Evolutionary conservation across 2,329 filamentous ascomycete species (phyloP), one percentile per base, ranked within the genome.

Genomic region (Lachnellula willkommii): DNA sequence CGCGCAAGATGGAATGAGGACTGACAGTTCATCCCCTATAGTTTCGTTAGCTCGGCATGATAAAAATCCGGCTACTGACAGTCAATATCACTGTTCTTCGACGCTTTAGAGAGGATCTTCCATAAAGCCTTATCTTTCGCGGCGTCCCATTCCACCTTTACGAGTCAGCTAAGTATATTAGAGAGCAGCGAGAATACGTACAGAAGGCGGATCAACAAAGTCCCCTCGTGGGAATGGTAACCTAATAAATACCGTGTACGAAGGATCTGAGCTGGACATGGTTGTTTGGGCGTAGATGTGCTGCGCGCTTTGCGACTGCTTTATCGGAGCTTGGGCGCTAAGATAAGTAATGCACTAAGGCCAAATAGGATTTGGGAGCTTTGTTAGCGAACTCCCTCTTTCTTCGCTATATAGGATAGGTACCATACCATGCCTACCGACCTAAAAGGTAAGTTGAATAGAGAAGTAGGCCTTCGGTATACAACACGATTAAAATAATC

Each of bases 151-250:
- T 90, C 84, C 54, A 94, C 85, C 90, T 95, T 50, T 15, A 22
- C 43, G 45, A 50, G 55, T 64, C 43, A 65, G 60, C 51, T 48
- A 54, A 5, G 35, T 11, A 28, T 37, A 4, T 26, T 24, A 7
- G 39, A 36, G 6, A 40, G 17, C 36, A 20, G 6, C 20, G 4
- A 46, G 56, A 43, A 50, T 57, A 70, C 81, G 70, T 79, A 92
- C 92, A 62, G 87, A 85, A 47, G 90, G 88, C 55, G 94, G 94
- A 72, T 99, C 93, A 59, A 92, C 82, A 74, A 99, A 99, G 66
- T 89, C 84, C 42, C 88, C 88, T 55, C 94, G 83, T 37, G 87
- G 83, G 67, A 96, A 95, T 24, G 94, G 94, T n/a, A 97, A 81
- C 60, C 92, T 82, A 61, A 99, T 83, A 67, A 95, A 89, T 57